Base-by-base conservation (phyloP, 1,284 basidiomycete genomes). In the Cystobasidium sp. region DNA sequence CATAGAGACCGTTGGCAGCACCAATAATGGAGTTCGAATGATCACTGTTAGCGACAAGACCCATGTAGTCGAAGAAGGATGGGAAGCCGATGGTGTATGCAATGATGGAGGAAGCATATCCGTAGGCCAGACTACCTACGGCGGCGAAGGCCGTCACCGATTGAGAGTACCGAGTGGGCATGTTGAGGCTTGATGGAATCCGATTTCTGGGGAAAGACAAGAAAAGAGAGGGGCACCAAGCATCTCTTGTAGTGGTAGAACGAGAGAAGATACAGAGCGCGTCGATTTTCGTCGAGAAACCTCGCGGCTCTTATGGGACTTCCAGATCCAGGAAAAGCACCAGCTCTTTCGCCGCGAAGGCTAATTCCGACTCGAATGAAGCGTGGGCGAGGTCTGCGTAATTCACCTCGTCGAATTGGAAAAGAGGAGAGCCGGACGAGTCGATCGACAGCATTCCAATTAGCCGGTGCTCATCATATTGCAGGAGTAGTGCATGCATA, bases 1-100 rank as follows among this genome's bases (percentile, higher is more conserved):
- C 53, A 55, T 55, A 55, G 53, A 55, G 53, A 55, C 53, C 53
- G 10, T 55, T 55, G 14, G 53, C 53, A 55, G 53, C 53, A 55
- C 53, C 53, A 24, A 55, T 55, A 24, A 55, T 55, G 10, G 53
- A 55, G 53, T 55, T 55, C 53, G 53, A 55, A 55, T 55, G 24
- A 24, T 55, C 53, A 7, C 18, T n/a, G 24, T 55, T 55, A 12
- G n/a, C 14, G n/a, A 55, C 53, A 3, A 55, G 53, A 12, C 53
- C 53, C 53, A 55, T 55, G 22, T 55, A 55, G 24, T 55, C 24
- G 53, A 55, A 55, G 53, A 55, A 55, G 22, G 53, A 55, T 4
- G 14, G 53, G 53, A 55, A 55, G 22, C 53, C 53, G 22, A 55
- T 55, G n/a, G 24, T 55, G 7, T 55, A 55, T 12, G 53, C 53